These are phyloP conservation scores for Rhizophora mangle DNA, from an alignment of 345 rosid species.

Conservation along the genomic window DNA sequence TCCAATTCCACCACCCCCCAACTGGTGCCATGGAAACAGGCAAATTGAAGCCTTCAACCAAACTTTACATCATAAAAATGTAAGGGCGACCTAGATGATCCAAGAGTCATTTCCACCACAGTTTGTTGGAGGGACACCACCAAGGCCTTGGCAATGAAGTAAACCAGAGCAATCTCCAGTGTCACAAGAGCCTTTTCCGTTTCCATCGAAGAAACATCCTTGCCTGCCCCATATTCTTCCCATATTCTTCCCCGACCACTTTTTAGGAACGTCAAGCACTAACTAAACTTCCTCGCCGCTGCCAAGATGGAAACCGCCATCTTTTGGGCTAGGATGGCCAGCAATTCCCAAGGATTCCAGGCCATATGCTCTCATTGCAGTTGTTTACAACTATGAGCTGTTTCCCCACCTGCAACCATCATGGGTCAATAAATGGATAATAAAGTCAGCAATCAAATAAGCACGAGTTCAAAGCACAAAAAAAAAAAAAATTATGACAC, in stretches of 20 bases:
- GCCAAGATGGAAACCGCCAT: constrained; percentile 66
- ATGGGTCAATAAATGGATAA: neutral
- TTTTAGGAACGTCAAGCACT: constrained; percentile 57
- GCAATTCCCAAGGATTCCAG: constrained; percentile 73
- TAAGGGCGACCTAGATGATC: constrained; percentile 56
- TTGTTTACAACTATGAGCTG: constrained; percentile 80
- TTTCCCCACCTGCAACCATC: constrained; percentile 48
- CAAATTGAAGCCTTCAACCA: constrained; percentile 90
- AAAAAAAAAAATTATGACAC: neutral
- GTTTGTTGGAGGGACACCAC: constrained; percentile 80
- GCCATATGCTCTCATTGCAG: constrained; percentile 80
- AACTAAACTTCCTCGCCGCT: constrained; percentile 71
- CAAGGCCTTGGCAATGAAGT: constrained; percentile 59
- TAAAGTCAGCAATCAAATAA: neutral
- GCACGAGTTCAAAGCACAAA: neutral
- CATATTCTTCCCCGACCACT: no score
- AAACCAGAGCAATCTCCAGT: constrained; percentile 65
- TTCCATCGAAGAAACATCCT: constrained; percentile 57
- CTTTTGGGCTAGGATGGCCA: constrained; percentile 50
- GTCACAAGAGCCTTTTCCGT: constrained; percentile 65
- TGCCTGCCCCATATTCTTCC: constrained; percentile 82
- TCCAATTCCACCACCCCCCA: constrained; percentile 81
- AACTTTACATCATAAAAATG: constrained; percentile 92
- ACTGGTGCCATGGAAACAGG: constrained; percentile 86
- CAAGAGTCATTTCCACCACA: constrained; percentile 85